Conservation (phyloP, 208 protist species). For the Vickermania ingenoplastis region DNA sequence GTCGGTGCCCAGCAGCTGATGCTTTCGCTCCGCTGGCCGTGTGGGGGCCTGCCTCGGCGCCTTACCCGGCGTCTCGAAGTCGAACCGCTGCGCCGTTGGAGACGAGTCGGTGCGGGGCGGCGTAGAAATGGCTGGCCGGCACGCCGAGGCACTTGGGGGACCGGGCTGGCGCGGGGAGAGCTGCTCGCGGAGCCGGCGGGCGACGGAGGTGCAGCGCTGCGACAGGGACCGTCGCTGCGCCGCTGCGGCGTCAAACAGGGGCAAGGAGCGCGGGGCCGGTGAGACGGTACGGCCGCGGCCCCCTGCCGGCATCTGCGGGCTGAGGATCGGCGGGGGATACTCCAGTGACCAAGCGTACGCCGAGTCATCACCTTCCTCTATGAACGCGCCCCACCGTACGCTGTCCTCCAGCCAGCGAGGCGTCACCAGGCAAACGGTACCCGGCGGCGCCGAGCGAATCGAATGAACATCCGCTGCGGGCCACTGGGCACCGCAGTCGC, state of each 20-base stretch:
- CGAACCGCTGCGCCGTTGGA: too few relatives aligned
- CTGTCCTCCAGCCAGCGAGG: constrained; percentile 39
- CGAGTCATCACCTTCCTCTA: constrained; percentile 24
- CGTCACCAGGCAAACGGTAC: constrained; percentile 28
- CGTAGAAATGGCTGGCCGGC: too few relatives aligned
- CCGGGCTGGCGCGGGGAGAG: not conserved
- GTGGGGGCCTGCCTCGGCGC: too few relatives aligned
- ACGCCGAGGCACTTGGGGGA: too few relatives aligned
- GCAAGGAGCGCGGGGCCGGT: not conserved
- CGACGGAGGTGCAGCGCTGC: not conserved
- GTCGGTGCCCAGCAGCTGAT: too few relatives aligned
- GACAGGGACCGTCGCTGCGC: not conserved
- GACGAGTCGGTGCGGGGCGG: too few relatives aligned
- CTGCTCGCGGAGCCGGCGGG: not conserved
- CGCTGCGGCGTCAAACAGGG: not conserved
- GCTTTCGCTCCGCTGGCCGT: too few relatives aligned
- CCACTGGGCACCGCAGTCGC: constrained; percentile 9
- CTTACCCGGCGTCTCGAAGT: too few relatives aligned
- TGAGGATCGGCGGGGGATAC: not conserved
- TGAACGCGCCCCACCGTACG: constrained; percentile 51
- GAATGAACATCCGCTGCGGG: not conserved
- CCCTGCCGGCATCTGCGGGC: not conserved
- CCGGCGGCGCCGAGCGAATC: constrained; percentile 5
- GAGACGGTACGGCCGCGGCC: not conserved
- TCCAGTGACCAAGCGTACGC: not conserved